Base-by-base conservation (phyloP, 805 yeast species). In the Ogataea nitratoaversa region DNA sequence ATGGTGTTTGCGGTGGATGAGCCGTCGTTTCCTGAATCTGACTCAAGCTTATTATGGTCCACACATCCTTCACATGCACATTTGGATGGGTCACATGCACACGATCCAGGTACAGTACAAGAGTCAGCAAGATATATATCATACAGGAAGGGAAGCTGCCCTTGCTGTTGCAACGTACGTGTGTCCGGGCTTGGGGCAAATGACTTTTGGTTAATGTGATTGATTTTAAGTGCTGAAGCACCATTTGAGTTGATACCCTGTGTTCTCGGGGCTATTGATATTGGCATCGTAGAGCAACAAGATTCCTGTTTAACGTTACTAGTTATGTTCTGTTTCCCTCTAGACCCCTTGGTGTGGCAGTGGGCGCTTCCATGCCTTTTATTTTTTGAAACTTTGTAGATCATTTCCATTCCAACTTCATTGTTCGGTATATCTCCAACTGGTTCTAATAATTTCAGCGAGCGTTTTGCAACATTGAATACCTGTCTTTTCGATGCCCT, bases 401-500 rank as follows among this genome's bases (percentile, higher is more conserved):
- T 60, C 23, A 60, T 40, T 14, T 60, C 60, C 14, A 55, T 47
- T 0, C 65, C 65, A 9, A 53, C 64, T 41, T 57, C 44, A 35
- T 53, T 57, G 34, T 55, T 59, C 12, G 66, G 63, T 18, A 59
- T 53, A 18, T 61, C 65, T 22, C 44, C 42, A 3, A 64, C 65
- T 3, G 69, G 68, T 12, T 57, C 62, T 24, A 65, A 38, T 22
- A 65, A 43, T 17, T 50, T 51, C 19, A 65, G 37, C 1, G 68
- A 62, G 1, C 61, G 59, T 34, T 57, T 62, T 4, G 63, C 48
- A 23, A 63, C 69, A 38, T 62, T 62, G 42, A 44, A 64, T n/a
- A 65, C 58, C 38, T 62, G 64, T 37, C 65, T 52, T 38, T 55
- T 61, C 12, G 65, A 47, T 7, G 67, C 68, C 36, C 54, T 56